Evolutionary conservation across 495 filamentous ascomycete species (phyloP), one percentile per base, ranked within the genome.

Genomic region (Lindgomyces ingoldianus): DNA sequence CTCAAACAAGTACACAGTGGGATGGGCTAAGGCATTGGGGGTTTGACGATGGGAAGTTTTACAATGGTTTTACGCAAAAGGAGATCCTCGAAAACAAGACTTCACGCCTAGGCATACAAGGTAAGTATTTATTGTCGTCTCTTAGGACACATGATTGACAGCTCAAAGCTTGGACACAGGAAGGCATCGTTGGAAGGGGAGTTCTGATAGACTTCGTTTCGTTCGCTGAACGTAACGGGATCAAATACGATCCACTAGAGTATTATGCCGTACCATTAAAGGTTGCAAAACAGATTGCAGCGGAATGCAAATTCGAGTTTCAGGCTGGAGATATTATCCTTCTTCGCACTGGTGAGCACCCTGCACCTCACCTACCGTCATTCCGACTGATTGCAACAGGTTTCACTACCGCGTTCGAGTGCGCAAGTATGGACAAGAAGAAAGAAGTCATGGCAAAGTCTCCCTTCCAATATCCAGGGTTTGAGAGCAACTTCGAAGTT

Each of bases 1-100:
- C 67, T 0, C 67, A 70, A 44, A 58, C 44, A 8, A 60, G 63
- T 19, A 58, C 63, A 3, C 67, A 70, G 55, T 70, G 67, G 67
- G 67, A 70, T 24, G 67, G 67, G 11, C 44, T 70, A 2, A 26
- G 67, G 14, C 67, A 70, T 33, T 70, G 48, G 50, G 57, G 52
- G 12, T 58, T 58, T 41, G 65, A 68, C 24, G 48, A 68, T 22
- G 53, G 65, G 21, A 50, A n/a, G 44, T 70, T 70, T 48, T 67
- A 70, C 24, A 56, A 56, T 36, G 67, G 67, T 1, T 30, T 63
- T 10, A 67, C 67, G 8, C 27, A 47, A 29, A 51, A 67, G 26
- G 67, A 70, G 27, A 63, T 70, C 11, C 29, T 62, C 4, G 49
- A 60, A 21, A 51, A 52, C 19, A 59, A 52, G 24, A 54, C 59